phyloP scores from a whole-genome alignment of 2,329 filamentous ascomycete genomes.

The Aspergillus viridinutans region DNA sequence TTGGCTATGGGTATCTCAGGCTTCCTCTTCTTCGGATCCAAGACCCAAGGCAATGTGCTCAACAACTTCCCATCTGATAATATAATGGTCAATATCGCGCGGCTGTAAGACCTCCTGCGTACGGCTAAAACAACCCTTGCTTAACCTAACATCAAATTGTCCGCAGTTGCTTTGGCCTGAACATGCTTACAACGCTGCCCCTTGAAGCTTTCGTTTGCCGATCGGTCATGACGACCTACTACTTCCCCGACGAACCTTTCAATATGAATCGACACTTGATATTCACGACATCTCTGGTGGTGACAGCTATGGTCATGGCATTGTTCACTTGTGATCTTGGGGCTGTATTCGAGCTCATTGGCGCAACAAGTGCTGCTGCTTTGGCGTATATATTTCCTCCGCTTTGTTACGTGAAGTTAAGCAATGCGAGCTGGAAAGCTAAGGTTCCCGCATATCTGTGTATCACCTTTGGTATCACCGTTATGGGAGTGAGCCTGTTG shows the following conservation, averaged over 20 bases:
- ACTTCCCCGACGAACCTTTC: constrained; percentile 68
- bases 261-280: constrained; percentile 79
- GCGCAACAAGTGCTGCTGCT: constrained; percentile 88
- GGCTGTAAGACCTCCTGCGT: constrained; percentile 52
- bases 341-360: constrained; percentile 91
- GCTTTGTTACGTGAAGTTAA: constrained; percentile 90
- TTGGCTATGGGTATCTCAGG: constrained; percentile 82
- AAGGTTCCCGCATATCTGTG: constrained; percentile 66
- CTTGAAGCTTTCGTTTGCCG: constrained; percentile 97
- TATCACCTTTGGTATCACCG: constrained; percentile 71
- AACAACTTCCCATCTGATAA: constrained; percentile 96
- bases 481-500: constrained; percentile 76
- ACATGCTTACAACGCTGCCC: constrained; percentile 96
- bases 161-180: constrained; percentile 78
- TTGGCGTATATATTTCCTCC: constrained; percentile 94
- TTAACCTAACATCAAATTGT: constrained; percentile 16
- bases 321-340: constrained; percentile 90
- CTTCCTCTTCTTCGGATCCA: constrained; percentile 88
- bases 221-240: constrained; percentile 92
- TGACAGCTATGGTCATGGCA: constrained; percentile 69
- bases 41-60: constrained; percentile 89
- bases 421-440: constrained; percentile 69
- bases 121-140: neutral
- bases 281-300: constrained; percentile 78
- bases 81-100: constrained; percentile 87